phyloP scores from a whole-genome alignment of 257 asterid species.

The Ilex aquifolium region DNA sequence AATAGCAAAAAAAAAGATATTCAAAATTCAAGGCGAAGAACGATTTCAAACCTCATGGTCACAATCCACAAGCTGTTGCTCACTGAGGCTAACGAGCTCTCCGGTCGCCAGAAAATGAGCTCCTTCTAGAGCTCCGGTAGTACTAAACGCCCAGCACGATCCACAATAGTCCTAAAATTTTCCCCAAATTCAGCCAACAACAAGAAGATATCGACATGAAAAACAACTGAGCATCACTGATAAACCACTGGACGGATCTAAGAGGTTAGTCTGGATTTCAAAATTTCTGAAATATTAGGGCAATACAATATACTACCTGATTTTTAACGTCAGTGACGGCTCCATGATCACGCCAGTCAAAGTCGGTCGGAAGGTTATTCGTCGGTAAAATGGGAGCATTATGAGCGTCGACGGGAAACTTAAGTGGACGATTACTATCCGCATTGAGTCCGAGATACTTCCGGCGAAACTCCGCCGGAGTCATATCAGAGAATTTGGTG shows the following conservation, averaged over 20 bases:
- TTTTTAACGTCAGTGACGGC: conserved; percentile 76
- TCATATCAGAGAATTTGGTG: conserved; percentile 72
- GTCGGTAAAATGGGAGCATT: conserved; percentile 79
- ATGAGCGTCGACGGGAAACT: conserved; percentile 53
- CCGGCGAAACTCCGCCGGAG: conserved; percentile 69
- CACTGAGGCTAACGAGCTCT: background rate
- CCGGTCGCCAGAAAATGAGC: background rate
- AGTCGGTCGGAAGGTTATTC: conserved; percentile 50
- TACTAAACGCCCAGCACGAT: background rate
- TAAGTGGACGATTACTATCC: conserved; percentile 18
- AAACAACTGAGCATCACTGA: background rate
- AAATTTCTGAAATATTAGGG: too few relatives aligned
- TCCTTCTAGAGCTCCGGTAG: background rate
- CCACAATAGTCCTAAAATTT: background rate
- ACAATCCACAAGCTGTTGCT: background rate
- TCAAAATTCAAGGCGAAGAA: too few relatives aligned
- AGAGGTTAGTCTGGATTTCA: too few relatives aligned
- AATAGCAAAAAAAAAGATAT: too few relatives aligned
- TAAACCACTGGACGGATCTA: background rate
- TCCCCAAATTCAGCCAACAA: background rate
- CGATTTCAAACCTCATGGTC: background rate
- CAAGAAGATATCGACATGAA: background rate
- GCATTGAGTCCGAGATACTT: conserved; percentile 44
- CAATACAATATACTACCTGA: conserved; percentile 41
- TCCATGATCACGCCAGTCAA: conserved; percentile 88